phyloP scores from a whole-genome alignment of 192 early-diverging fungal species.

The Funneliformis mosseae region DNA sequence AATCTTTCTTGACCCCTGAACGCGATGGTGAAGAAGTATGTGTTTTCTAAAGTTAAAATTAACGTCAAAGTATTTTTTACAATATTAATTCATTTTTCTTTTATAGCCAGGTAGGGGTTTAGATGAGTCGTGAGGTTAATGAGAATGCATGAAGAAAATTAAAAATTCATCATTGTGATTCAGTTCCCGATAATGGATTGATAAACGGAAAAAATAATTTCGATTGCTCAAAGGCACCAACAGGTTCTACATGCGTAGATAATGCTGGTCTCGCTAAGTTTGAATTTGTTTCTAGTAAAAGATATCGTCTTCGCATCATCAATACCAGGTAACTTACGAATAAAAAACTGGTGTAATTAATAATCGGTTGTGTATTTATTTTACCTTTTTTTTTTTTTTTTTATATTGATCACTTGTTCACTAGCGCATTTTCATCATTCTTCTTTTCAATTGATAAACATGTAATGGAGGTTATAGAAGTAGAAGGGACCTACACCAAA shows the following conservation, averaged over 20 bases:
- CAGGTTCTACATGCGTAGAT: not conserved
- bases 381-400: not conserved
- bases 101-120: conserved; percentile 23
- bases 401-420: not conserved
- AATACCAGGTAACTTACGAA: conserved; percentile 47
- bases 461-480: conserved; percentile 41
- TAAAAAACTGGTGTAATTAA: not conserved
- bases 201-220: conserved; percentile 59
- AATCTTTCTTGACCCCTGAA: not conserved
- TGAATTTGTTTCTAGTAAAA: conserved; percentile 73
- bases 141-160: too few species aligned
- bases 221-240: not conserved
- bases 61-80: not conserved
- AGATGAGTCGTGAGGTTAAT: too few species aligned
- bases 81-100: not conserved
- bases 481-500: conserved; percentile 41
- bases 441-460: conserved; percentile 48
- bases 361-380: not conserved
- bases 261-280: conserved; percentile 40
- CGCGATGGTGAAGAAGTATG: not conserved
- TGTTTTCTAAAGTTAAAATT: not conserved
- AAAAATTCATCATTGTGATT: conserved; percentile 43
- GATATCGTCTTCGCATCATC: conserved; percentile 82
- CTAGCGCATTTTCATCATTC: conserved; percentile 40
- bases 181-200: conserved; percentile 67